Evolutionary conservation across 108 stramenopile genomes (phyloP).

Genomic region (Cyclotella atomus): DNA sequence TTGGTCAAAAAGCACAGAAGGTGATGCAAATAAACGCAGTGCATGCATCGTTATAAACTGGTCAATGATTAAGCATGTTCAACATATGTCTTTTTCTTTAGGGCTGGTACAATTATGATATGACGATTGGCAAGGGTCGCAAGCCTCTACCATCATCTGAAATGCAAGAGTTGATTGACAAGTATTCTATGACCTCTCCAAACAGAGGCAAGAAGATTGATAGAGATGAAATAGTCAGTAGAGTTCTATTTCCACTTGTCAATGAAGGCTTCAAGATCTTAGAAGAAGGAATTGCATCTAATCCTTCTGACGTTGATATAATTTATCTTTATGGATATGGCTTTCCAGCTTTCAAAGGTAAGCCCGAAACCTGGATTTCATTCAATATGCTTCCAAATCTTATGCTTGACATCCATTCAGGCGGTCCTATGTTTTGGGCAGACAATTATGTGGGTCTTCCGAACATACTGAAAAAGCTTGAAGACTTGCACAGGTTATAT

Average conservation of each 20-base stretch:
- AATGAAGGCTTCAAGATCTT: constrained; percentile 97
- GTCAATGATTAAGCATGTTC: background rate
- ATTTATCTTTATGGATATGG: constrained; percentile 96
- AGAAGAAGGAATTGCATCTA: constrained; percentile 92
- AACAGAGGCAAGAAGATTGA: constrained; percentile 38
- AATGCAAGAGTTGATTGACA: constrained; percentile 68
- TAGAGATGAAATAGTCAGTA: constrained; percentile 66
- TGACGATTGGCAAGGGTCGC: constrained; percentile 77
- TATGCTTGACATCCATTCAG: constrained; percentile 2
- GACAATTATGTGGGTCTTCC: constrained; percentile 83
- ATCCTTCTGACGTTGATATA: constrained; percentile 95
- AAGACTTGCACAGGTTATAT: constrained; percentile 57
- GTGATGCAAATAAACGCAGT: no score
- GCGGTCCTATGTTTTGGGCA: constrained; percentile 92
- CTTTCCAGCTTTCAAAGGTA: constrained; percentile 90
- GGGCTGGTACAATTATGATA: constrained; percentile 92
- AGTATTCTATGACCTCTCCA: constrained; percentile 45
- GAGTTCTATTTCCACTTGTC: constrained; percentile 88
- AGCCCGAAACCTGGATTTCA: background rate
- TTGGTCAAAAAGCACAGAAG: constrained; percentile 90
- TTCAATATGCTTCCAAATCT: background rate
- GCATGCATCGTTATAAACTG: constrained; percentile 11
- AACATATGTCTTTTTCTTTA: constrained; percentile 9
- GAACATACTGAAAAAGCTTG: constrained; percentile 54
- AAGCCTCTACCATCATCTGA: constrained; percentile 78